Evolutionary conservation across 1,284 basidiomycete species (phyloP).

Genomic region (Apiotrichum domesticum): DNA sequence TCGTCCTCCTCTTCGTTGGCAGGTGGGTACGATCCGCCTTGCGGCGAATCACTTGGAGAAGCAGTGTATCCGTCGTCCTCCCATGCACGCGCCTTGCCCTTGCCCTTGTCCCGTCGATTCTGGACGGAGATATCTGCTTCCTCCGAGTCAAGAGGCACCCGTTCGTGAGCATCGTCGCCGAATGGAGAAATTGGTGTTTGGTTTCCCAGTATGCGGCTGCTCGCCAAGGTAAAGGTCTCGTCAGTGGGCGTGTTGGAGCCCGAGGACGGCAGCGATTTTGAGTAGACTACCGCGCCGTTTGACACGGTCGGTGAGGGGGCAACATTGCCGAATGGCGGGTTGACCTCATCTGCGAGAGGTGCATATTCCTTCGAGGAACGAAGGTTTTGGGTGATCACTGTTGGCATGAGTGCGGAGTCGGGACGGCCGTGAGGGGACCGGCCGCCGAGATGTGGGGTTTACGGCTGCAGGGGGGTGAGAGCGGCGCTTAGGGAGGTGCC

Average conservation of each 20-base stretch:
- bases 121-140: neutral
- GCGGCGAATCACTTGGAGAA: constrained; percentile 12
- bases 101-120: neutral
- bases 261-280: constrained; percentile 8
- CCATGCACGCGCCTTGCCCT: constrained; percentile 30
- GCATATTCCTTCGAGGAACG: constrained; percentile 24
- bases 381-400: too few relatives aligned
- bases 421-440: too few relatives aligned
- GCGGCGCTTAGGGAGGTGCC: too few relatives aligned
- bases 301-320: constrained; percentile 25
- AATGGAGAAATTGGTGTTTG: neutral
- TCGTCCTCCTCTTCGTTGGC: constrained; percentile 39
- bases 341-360: constrained; percentile 36
- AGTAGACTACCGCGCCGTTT: constrained; percentile 37
- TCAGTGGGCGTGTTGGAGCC: constrained; percentile 2
- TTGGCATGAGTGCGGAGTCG: too few relatives aligned
- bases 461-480: too few relatives aligned
- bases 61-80: constrained; percentile 10
- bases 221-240: constrained; percentile 10
- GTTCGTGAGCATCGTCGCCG: too few relatives aligned
- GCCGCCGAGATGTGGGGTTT: too few relatives aligned
- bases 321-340: constrained; percentile 29
- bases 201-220: neutral
- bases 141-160: neutral
- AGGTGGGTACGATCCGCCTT: constrained; percentile 32